Percentiles rank a stretch among this genome's conserved stretches.
phyloP scores from a whole-genome alignment of 2,329 filamentous ascomycete species.

The Exophiala viscosa region DNA sequence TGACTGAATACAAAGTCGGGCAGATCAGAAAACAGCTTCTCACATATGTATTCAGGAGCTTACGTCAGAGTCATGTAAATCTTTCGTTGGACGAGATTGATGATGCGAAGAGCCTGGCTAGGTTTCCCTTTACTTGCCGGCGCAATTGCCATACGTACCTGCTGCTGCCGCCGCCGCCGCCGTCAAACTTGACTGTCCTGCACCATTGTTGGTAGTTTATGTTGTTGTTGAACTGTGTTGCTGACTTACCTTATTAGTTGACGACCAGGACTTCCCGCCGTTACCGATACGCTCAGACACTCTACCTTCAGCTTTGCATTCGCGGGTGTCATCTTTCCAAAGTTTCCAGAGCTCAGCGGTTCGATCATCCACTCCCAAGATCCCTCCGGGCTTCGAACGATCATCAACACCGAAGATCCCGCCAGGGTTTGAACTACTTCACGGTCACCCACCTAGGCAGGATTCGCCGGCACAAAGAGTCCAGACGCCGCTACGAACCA shows the following conservation, averaged over 20 bases:
- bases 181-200: slow-evolving; percentile 17
- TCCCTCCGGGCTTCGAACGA: slow-evolving; percentile 30
- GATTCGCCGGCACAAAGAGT: slow-evolving; percentile 20
- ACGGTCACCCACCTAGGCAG: slow-evolving; percentile 44
- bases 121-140: slow-evolving; percentile 18
- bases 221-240: slow-evolving; percentile 9
- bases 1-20: slow-evolving; percentile 21
- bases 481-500: slow-evolving; percentile 47
- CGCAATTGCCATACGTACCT: slow-evolving; percentile 16
- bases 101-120: slow-evolving; percentile 23
- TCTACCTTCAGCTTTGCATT: slow-evolving; percentile 36
- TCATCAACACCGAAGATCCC: slow-evolving; percentile 26
- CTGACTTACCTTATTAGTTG: slow-evolving; percentile 36
- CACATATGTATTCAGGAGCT: slow-evolving; percentile 21
- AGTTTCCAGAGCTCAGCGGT: slow-evolving; percentile 27
- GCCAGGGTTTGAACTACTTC: slow-evolving; percentile 38
- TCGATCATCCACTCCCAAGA: slow-evolving; percentile 25
- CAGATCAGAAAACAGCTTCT: slow-evolving; percentile 27
- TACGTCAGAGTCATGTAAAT: slow-evolving; percentile 23
- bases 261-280: slow-evolving; percentile 47
- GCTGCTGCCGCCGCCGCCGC: slow-evolving; percentile 12
- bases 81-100: slow-evolving; percentile 17
- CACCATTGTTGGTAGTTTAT: slow-evolving; percentile 14
- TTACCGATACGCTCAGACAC: slow-evolving; percentile 35
- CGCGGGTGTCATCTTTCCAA: slow-evolving; percentile 34